Percentiles rank a stretch among this genome's conserved stretches.
Evolutionary conservation across 2,329 filamentous ascomycete genomes (phyloP).

Genomic region (Sporothrix protearum): DNA sequence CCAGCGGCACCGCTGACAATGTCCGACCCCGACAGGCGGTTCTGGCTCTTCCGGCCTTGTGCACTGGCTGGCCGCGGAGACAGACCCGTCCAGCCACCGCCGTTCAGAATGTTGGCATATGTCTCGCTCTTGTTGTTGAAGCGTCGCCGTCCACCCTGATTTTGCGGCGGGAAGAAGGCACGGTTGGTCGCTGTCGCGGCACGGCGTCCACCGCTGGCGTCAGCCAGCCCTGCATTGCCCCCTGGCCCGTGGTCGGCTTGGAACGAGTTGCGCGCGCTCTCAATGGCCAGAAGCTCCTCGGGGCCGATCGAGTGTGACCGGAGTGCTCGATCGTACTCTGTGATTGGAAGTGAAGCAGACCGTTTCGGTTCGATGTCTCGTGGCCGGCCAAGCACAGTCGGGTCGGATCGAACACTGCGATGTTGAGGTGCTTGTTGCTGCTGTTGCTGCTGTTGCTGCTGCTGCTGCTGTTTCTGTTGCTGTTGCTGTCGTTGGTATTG

Average conservation of each 20-base stretch:
- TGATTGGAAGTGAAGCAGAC: slow-evolving; percentile 57
- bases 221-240: slow-evolving; percentile 14
- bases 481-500: background rate
- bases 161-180: slow-evolving; percentile 36
- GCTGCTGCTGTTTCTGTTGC: background rate
- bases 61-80: slow-evolving; percentile 60
- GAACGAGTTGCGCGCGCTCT: slow-evolving; percentile 53
- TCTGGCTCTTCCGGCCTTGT: slow-evolving; percentile 48
- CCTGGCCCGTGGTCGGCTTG: slow-evolving; percentile 42
- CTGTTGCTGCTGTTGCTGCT: background rate
- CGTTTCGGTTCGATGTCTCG: slow-evolving; percentile 47
- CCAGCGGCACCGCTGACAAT: background rate
- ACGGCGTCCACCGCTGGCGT: slow-evolving; percentile 35
- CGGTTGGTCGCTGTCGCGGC: slow-evolving; percentile 40
- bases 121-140: slow-evolving; percentile 26
- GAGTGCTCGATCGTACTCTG: slow-evolving; percentile 58
- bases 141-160: slow-evolving; percentile 31
- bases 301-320: slow-evolving; percentile 60
- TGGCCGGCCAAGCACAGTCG: slow-evolving; percentile 37
- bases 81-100: slow-evolving; percentile 49
- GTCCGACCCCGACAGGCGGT: slow-evolving; percentile 28
- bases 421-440: slow-evolving; percentile 39
- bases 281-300: slow-evolving; percentile 52
- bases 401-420: slow-evolving; percentile 46
- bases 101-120: slow-evolving; percentile 31